Evolutionary conservation across 2,329 filamentous ascomycete genomes (phyloP).

Genomic region (Pyrenophora seminiperda): DNA sequence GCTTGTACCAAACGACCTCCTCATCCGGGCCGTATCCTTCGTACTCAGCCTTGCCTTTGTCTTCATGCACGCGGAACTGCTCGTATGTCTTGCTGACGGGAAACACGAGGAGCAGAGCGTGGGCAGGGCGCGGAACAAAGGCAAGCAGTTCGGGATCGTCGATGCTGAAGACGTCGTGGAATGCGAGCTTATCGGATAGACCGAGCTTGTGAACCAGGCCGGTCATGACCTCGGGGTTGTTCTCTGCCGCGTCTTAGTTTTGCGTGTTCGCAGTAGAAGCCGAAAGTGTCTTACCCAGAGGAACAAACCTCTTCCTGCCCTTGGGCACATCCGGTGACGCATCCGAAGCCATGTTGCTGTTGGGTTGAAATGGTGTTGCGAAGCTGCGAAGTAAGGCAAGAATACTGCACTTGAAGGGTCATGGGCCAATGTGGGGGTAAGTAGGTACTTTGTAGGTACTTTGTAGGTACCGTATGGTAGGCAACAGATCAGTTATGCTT

Average conservation of each 20-base stretch:
- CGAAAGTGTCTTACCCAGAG: conserved; percentile 37
- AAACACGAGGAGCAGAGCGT: conserved; percentile 90
- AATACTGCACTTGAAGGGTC: conserved; percentile 5
- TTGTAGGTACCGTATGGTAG: too few relatives aligned
- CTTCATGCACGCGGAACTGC: conserved; percentile 73
- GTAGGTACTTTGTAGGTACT: too few relatives aligned
- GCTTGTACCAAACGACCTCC: conserved; percentile 89
- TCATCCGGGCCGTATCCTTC: conserved; percentile 68
- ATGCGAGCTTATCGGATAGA: conserved; percentile 73
- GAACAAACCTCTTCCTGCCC: conserved; percentile 46
- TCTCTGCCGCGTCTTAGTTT: conserved; percentile 53
- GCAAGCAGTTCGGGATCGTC: conserved; percentile 82
- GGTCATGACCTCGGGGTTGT: conserved; percentile 92
- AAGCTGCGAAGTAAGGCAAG: too few relatives aligned
- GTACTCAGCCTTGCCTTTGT: conserved; percentile 68
- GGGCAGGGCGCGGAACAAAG: conserved; percentile 85
- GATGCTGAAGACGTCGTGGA: conserved; percentile 92
- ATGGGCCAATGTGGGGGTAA: conserved; percentile 20
- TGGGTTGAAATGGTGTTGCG: conserved; percentile 17
- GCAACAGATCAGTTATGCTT: conserved; percentile 19
- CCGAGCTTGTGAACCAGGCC: conserved; percentile 83
- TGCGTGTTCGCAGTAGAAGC: neutral
- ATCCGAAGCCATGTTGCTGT: conserved; percentile 34
- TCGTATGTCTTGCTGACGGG: conserved; percentile 83
- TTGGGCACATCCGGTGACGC: conserved; percentile 40